These are phyloP conservation scores for Tricholoma furcatifolium DNA, from an alignment of 768 basidiomycete genomes.

Conservation along the genomic window DNA sequence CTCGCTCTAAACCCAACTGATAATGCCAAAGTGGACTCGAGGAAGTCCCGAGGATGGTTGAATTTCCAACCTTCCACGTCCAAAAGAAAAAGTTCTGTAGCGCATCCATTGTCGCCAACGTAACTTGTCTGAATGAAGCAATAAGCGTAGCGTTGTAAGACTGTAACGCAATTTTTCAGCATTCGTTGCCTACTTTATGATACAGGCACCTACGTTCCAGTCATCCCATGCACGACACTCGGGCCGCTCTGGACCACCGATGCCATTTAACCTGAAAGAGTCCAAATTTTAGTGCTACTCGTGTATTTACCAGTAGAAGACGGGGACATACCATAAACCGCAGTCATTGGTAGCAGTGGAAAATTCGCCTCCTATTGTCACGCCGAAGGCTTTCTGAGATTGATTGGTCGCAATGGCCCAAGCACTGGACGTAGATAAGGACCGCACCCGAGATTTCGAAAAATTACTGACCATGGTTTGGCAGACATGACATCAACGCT, in stretches of 20 bases:
- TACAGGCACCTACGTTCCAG: constrained; percentile 35
- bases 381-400: constrained; percentile 72
- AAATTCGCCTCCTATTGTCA: constrained; percentile 83
- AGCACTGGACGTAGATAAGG: constrained; percentile 29
- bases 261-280: constrained; percentile 43
- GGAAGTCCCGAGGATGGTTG: constrained; percentile 63
- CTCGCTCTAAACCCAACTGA: constrained; percentile 77
- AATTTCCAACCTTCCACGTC: constrained; percentile 94
- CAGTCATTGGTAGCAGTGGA: constrained; percentile 78
- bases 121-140: constrained; percentile 58
- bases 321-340: constrained; percentile 51
- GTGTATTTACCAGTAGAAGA: constrained; percentile 18
- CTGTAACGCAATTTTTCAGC: constrained; percentile 21
- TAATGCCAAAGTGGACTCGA: constrained; percentile 86
- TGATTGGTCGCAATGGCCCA: constrained; percentile 53
- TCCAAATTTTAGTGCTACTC: no score
- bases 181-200: not conserved
- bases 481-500: constrained; percentile 38
- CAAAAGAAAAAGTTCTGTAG: constrained; percentile 95
- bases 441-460: constrained; percentile 1
- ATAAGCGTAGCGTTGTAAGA: constrained; percentile 61
- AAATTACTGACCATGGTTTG: constrained; percentile 41
- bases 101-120: constrained; percentile 83
- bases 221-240: constrained; percentile 43
- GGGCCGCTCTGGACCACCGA: constrained; percentile 34